Evolutionary conservation across 1,284 basidiomycete genomes (phyloP), one percentile per base, ranked within the genome.

Genomic region (Ceratobasidium sp.): DNA sequence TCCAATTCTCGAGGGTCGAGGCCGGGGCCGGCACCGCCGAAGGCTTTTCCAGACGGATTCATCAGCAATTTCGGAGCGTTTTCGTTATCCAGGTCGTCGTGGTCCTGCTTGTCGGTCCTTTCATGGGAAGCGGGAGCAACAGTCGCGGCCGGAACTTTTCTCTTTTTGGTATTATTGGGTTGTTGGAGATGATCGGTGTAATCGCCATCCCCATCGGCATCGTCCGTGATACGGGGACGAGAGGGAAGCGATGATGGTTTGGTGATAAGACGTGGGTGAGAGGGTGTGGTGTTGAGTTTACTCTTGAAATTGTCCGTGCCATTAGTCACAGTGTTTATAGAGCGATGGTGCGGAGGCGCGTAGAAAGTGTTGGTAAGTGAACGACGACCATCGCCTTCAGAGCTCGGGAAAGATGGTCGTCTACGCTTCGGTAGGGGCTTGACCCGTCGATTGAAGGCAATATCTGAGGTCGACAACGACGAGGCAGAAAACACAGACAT

Each of bases 151-250:
- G 91, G 90, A 12, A 92, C 91, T 76, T 92, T 92, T 58, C 90
- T 83, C 80, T 92, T 92, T 84, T 92, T 92, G 50, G 89, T 89
- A 75, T 92, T 92, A n/a, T 88, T 88, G 6, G 86, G 88, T 72
- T 90, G 89, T 72, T 84, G 85, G 42, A 87, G 77, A 75, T 88
- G 87, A 77, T 90, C 87, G 38, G 82, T 76, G 73, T 86, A 86
- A 76, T 89, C 87, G 12, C 81, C 84, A 53, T 85, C 85, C 6
- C 79, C 84, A 40, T 82, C 79, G 70, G 83, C 83, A 20, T 81
- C 83, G 64, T 86, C 34, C 80, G 72, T 32, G 71, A 74, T 40
- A 73, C 73, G 56, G 73, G 73, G 20, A 71, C 73, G 58, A 70
- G 78, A 67, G 69, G 43, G 71, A 70, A 69, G 55, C 75, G 72